Base-by-base conservation (phyloP, 1,284 basidiomycete species). In the Ustilago xerochloae region DNA sequence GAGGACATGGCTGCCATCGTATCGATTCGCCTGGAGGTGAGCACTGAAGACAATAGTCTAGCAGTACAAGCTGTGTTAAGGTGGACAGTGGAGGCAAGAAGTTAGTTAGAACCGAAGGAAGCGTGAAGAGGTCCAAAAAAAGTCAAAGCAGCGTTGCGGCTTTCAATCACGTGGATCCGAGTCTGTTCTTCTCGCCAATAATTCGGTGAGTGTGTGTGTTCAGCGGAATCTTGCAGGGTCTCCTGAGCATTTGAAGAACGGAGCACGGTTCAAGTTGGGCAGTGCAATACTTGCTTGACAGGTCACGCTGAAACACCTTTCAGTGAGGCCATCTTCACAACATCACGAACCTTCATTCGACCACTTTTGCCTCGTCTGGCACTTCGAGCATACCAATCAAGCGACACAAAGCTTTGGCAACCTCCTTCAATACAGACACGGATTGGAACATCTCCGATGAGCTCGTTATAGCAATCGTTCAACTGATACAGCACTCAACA, bases 1-100 rank as follows among this genome's bases (percentile, higher is more conserved):
- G 53, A 43, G 13, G 32, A 20, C 16, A 60, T 54, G 22, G 73
- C 38, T 8, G 68, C 54, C 61, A 71, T n/a, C n/a, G n/a, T 67
- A 16, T 12, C 36, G 29, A 32, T 36, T 16, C 15, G 33, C 3
- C 13, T 28, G 7, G 16, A 8, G 29, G 18, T 13, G 15, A 47
- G 9, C 1, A n/a, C 45, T 29, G 18, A 28, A 16, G 30, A 6
- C 41, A 6, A 24, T 18, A 20, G 41, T 22, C 41, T 43, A 12
- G 41, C 36, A n/a, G 36, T 7, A 39, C 36, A 16, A 39, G 36
- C 5, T 39, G 36, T 39, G 36, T 16, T 4, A 32, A 18, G 48
- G 18, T 15, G 13, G 32, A 39, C 29, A 36, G 29, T 50, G 52
- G 45, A 51, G 39, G 24, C 9, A 32, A 48, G 46, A 13, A 18